Conservation (phyloP, 179 eudicot species). For the Beta corolliflora region DNA sequence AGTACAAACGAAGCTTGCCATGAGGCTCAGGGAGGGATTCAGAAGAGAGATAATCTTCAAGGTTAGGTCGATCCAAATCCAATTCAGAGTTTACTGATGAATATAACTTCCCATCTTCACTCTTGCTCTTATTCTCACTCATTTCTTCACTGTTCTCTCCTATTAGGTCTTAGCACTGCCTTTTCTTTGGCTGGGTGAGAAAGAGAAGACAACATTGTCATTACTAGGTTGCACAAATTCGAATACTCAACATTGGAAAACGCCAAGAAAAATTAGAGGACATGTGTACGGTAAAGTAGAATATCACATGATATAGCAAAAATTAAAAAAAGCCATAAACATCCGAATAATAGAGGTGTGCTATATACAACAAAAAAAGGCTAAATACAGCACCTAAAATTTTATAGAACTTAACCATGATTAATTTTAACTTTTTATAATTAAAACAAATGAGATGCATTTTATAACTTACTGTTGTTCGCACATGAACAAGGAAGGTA, state of each 20-base stretch:
- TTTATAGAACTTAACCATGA: too few species aligned
- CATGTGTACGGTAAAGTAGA: too few species aligned
- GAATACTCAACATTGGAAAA: neutral
- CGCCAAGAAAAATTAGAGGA: too few species aligned
- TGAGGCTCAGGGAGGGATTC: slow-evolving; percentile 65
- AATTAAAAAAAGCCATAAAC: too few species aligned
- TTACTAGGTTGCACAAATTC: neutral
- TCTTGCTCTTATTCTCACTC: neutral
- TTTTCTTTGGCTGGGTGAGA: neutral
- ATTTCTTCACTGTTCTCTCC: neutral
- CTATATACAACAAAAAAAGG: too few species aligned
- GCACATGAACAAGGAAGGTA: too few species aligned
- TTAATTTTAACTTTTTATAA: too few species aligned
- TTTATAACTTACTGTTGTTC: too few species aligned
- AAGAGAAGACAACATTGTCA: neutral
- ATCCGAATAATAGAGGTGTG: too few species aligned
- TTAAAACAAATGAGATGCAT: too few species aligned
- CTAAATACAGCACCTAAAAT: too few species aligned
- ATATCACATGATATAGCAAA: too few species aligned
- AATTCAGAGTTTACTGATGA: slow-evolving; percentile 60
- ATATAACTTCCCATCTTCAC: slow-evolving; percentile 29
- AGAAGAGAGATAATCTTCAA: slow-evolving; percentile 84
- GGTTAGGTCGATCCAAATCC: slow-evolving; percentile 83
- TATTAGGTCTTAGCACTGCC: neutral
- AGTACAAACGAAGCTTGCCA: slow-evolving; percentile 71